These are phyloP conservation scores for Podospora conica DNA, from an alignment of 495 filamentous ascomycete species.

Conservation along the genomic window DNA sequence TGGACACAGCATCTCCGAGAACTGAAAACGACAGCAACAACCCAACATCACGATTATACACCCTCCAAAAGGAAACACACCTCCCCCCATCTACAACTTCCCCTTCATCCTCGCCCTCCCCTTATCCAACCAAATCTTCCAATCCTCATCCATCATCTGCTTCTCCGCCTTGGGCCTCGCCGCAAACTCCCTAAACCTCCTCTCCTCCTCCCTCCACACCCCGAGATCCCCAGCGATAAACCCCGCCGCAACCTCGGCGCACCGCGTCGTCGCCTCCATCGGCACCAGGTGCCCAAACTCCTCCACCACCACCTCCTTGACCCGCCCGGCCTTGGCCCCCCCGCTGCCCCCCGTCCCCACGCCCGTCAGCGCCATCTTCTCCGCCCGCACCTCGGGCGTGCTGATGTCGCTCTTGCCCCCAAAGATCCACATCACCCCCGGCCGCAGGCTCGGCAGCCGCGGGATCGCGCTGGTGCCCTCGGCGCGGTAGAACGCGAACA, in stretches of 20 bases:
- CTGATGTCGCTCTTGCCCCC: conserved; percentile 61
- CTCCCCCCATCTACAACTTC: background rate
- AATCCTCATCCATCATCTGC: conserved; percentile 42
- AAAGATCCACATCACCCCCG: conserved; percentile 79
- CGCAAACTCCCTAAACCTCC: conserved; percentile 51
- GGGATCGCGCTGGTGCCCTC: conserved; percentile 59
- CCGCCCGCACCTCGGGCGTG: conserved; percentile 39
- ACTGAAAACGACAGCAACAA: background rate
- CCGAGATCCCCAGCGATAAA: conserved; percentile 61
- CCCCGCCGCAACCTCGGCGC: conserved; percentile 52
- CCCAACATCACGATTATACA: background rate
- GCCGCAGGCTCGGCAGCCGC: conserved; percentile 62
- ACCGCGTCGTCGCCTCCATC: conserved; percentile 65
- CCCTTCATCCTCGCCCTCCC: background rate
- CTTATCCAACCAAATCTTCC: conserved; percentile 23
- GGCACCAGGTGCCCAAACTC: conserved; percentile 76
- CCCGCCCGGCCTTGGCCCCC: conserved; percentile 57
- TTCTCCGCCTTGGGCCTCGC: conserved; percentile 45
- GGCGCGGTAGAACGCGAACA: conserved; percentile 66
- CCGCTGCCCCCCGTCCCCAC: conserved; percentile 62
- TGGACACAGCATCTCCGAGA: background rate
- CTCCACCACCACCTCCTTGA: conserved; percentile 59
- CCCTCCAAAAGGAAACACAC: no score
- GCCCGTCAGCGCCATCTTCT: conserved; percentile 61
- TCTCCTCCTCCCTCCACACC: conserved; percentile 59